Percentiles rank a stretch among this genome's conserved stretches.
Evolutionary conservation across 2,329 filamentous ascomycete genomes (phyloP).

Genomic region (Dothidotthia symphoricarpi): DNA sequence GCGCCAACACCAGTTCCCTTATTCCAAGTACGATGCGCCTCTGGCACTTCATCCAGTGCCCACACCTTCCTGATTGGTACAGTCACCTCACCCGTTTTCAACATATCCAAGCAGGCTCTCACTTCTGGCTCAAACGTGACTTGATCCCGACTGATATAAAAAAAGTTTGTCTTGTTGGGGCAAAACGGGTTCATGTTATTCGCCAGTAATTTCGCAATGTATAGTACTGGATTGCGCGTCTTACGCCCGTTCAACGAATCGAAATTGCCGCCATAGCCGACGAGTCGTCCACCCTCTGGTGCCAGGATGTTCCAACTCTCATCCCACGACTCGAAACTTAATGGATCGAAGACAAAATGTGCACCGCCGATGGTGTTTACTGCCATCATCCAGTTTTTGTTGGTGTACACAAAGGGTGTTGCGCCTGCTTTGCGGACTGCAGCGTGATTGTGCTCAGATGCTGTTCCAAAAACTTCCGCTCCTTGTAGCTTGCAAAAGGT

Average conservation of each 20-base stretch:
- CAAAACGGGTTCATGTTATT: slow-evolving; percentile 26
- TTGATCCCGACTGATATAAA: slow-evolving; percentile 26
- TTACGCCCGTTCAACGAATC: slow-evolving; percentile 23
- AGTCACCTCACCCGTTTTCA: slow-evolving; percentile 18
- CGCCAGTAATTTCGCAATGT: slow-evolving; percentile 26
- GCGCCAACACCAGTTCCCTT: slow-evolving; percentile 27
- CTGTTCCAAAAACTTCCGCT: slow-evolving; percentile 52
- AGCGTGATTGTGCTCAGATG: slow-evolving; percentile 48
- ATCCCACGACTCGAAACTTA: slow-evolving; percentile 54
- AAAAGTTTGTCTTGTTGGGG: slow-evolving; percentile 27
- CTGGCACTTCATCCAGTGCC: slow-evolving; percentile 27
- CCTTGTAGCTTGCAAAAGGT: slow-evolving; percentile 46
- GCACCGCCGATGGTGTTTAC: slow-evolving; percentile 51
- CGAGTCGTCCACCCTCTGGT: slow-evolving; percentile 37
- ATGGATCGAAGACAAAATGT: slow-evolving; percentile 51
- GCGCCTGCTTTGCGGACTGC: slow-evolving; percentile 43
- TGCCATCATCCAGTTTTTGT: slow-evolving; percentile 51
- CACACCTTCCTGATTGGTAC: slow-evolving; percentile 29
- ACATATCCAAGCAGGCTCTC: slow-evolving; percentile 18
- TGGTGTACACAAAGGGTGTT: slow-evolving; percentile 48
- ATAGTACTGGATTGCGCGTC: slow-evolving; percentile 12
- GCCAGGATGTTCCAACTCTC: slow-evolving; percentile 50
- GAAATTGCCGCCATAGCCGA: slow-evolving; percentile 30
- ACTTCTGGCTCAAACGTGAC: slow-evolving; percentile 28
- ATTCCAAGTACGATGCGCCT: slow-evolving; percentile 28